Percentiles rank a stretch among this genome's conserved stretches.
Conservation (phyloP, 768 basidiomycete genomes). For the Clathrus columnatus region DNA sequence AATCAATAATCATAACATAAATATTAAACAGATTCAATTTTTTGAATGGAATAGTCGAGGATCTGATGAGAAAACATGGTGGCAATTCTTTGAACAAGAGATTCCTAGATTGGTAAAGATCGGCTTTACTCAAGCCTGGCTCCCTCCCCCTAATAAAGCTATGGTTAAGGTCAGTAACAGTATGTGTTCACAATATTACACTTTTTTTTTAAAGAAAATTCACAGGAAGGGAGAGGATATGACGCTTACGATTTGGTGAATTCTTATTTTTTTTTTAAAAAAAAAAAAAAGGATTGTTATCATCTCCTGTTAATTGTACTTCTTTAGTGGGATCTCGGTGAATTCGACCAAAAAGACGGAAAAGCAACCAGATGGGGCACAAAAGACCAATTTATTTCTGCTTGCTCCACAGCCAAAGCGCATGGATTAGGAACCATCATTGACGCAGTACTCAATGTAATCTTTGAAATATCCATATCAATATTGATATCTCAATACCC, state of each 20-base stretch:
- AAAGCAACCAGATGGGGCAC: conserved; percentile 80
- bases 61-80: conserved; percentile 59
- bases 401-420: conserved; percentile 57
- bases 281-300: no score
- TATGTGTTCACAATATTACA: not conserved
- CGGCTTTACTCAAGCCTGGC: conserved; percentile 76
- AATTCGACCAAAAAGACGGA: conserved; percentile 70
- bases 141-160: conserved; percentile 79
- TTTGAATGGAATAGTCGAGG: conserved; percentile 72
- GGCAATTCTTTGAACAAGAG: conserved; percentile 63
- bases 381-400: conserved; percentile 64
- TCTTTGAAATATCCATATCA: conserved; percentile 10
- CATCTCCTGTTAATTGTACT: conserved; percentile 1
- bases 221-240: conserved; percentile 65
- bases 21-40: conserved; percentile 53
- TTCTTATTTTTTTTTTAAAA: not conserved
- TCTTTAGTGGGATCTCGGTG: conserved; percentile 76
- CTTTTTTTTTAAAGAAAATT: not conserved
- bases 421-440: conserved; percentile 69
- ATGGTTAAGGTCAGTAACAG: conserved; percentile 41
- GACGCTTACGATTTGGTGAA: conserved; percentile 78
- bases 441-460: conserved; percentile 85
- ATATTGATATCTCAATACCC: not conserved
- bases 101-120: conserved; percentile 52
- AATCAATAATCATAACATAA: not conserved